Base-by-base conservation (phyloP, 23 red algal genomes). In the Gracilaria caudata region DNA sequence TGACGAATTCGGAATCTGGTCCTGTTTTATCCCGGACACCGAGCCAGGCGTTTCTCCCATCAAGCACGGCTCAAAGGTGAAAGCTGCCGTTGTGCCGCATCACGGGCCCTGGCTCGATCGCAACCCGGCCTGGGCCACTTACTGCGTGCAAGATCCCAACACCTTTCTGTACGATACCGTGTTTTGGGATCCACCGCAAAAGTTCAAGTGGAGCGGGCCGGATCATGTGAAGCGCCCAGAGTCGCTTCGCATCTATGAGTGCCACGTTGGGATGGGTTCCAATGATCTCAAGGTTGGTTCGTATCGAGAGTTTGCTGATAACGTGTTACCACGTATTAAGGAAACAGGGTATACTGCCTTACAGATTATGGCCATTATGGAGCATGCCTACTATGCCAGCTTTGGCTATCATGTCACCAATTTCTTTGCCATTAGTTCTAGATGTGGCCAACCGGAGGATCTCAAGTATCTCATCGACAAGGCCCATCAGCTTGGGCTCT, bases 341-440 rank as follows among this genome's bases (percentile, higher is more conserved):
- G 54, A 90, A 2, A 73, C 89, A 33, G 97, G 97, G 12, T 99
- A 96, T 59, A 99, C 86, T 49, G 94, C 97, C 16, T 86, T 99
- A 33, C 97, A 99, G 84, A 92, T 99, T 35, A 99, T 99, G 97
- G 97, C 97, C 39, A 95, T 99, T 45, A 99, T 99, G 97, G 97
- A 99, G 84, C 97, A 99, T 84, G 90, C 97, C 11, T 99, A 99
- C 78, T 99, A 99, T 65, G 97, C 90, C 10, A 94, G 89, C 14
- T 99, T 99, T 83, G 97, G 97, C 5, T 99, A 99, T 78, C 97
- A 99, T 79, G 97, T 99, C 32, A 99, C 97, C 43, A 99, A 99
- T 92, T 99, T 99, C 83, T 99, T 99, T 53, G 97, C 97, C 29
- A 83, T 92, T 59, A 86, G 60, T 33, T 84, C 77, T 51, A 74